Evolutionary conservation across 441 rosid species (phyloP).

Genomic region (Corymbia citriodora): DNA sequence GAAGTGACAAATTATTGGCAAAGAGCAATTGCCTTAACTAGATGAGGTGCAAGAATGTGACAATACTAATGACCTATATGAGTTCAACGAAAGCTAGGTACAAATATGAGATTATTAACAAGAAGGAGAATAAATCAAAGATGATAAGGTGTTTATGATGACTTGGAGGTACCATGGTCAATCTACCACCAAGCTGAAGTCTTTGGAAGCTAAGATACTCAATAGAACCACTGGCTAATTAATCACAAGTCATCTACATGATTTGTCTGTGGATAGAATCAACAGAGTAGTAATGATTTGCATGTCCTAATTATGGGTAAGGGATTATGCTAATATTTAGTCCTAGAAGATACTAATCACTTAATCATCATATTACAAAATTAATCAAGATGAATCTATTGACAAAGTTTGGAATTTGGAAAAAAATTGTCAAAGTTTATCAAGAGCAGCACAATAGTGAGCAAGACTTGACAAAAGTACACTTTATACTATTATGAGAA

Average conservation of each 20-base stretch:
- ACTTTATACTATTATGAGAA: too few species aligned
- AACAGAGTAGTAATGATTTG: too few species aligned
- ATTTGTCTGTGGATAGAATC: rapidly evolving
- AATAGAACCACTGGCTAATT: background rate
- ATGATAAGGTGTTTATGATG: background rate
- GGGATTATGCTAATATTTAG: rapidly evolving
- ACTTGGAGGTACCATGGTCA: too few species aligned
- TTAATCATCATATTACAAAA: rapidly evolving
- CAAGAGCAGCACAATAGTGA: too few species aligned
- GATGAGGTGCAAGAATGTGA: background rate
- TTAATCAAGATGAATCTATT: too few species aligned
- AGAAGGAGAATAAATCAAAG: too few species aligned
- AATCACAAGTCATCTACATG: too few species aligned
- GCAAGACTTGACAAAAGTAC: too few species aligned
- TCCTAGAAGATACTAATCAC: background rate
- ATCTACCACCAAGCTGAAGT: background rate
- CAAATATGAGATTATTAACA: too few species aligned
- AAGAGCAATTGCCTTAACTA: rapidly evolving
- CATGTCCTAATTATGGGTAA: rapidly evolving
- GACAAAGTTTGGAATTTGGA: background rate
- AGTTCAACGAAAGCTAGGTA: too few species aligned
- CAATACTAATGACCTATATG: background rate
- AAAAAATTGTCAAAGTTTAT: rapidly evolving
- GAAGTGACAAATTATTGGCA: rapidly evolving
- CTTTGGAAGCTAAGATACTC: rapidly evolving